Conservation (phyloP, 208 protist genomes). For the Porcisia hertigi region DNA sequence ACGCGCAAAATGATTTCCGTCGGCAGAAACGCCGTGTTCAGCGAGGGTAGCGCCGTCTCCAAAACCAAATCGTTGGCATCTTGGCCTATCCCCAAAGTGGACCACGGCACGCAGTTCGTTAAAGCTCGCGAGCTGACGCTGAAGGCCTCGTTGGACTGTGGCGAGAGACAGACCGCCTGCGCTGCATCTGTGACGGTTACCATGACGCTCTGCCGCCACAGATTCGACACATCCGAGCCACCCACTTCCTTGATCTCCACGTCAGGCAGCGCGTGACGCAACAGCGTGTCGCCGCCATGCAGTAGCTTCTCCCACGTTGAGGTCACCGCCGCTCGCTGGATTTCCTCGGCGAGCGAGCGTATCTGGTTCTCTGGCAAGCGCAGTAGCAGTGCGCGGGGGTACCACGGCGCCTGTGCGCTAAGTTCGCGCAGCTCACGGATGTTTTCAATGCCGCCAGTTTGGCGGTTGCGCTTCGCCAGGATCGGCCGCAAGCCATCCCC, state of each 20-base stretch:
- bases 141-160: constrained; percentile 76
- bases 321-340: constrained; percentile 33
- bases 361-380: constrained; percentile 47
- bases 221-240: constrained; percentile 25
- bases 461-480: constrained; percentile 67
- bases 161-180: constrained; percentile 64
- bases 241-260: constrained; percentile 24
- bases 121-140: constrained; percentile 45
- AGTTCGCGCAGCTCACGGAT: constrained; percentile 73
- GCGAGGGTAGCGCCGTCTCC: constrained; percentile 58
- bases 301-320: constrained; percentile 57
- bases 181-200: constrained; percentile 64
- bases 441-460: constrained; percentile 65
- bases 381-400: constrained; percentile 50
- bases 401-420: constrained; percentile 38
- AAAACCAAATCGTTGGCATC: constrained; percentile 49
- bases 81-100: constrained; percentile 34
- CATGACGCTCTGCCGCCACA: constrained; percentile 52
- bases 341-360: constrained; percentile 42
- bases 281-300: constrained; percentile 46
- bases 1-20: constrained; percentile 76
- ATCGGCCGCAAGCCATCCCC: constrained; percentile 57
- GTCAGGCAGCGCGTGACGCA: constrained; percentile 37
- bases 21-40: constrained; percentile 44
- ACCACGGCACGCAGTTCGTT: constrained; percentile 51